Evolutionary conservation across 2,329 filamentous ascomycete species (phyloP), one percentile per base, ranked within the genome.

Genomic region (Penicillium sp.): DNA sequence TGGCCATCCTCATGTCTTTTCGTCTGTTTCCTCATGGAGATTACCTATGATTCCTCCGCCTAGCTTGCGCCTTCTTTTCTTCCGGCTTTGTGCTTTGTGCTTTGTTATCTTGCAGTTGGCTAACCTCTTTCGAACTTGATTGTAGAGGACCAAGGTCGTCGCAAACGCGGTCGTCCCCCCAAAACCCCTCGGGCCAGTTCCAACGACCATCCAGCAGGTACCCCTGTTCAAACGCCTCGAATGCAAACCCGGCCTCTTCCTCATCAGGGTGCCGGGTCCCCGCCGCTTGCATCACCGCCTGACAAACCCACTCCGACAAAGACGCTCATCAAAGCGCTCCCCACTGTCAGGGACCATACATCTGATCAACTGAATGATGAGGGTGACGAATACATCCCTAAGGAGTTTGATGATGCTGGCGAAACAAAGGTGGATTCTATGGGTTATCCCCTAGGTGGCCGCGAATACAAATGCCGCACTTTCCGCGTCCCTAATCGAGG

Each of bases 301-400:
- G 68, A 77, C 17, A 95, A 94, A 78, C 86, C 89, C 2, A 95
- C 93, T 17, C 88, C 91, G 4, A 68, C 76, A 24, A 95, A 94
- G 78, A 92, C 92, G 10, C 91, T 94, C 9, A 84, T 98, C 70
- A 99, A 99, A 80, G 95, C 95, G 0, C 84, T 99, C 47, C 95
- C 95, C 2, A 98, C 95, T 4, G 95, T 98, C 15, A 86, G 95
- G 78, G 95, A 99, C 74, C 95, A 99, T 77, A 99, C 95, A 2
- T 98, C 94, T 17, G 94, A 98, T 76, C 94, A 98, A 77, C 86
- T 99, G 33, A 92, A 91, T 56, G 84, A 90, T 30, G 91, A 92
- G 72, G 91, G 91, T 65, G 95, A 98, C 76, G 95, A 99, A 79
- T 99, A 97, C 77, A 85, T 98, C 38, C 93, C 94, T 28, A 90